Conservation (phyloP, 2,329 filamentous ascomycete genomes). For the Penicillium sp. region DNA sequence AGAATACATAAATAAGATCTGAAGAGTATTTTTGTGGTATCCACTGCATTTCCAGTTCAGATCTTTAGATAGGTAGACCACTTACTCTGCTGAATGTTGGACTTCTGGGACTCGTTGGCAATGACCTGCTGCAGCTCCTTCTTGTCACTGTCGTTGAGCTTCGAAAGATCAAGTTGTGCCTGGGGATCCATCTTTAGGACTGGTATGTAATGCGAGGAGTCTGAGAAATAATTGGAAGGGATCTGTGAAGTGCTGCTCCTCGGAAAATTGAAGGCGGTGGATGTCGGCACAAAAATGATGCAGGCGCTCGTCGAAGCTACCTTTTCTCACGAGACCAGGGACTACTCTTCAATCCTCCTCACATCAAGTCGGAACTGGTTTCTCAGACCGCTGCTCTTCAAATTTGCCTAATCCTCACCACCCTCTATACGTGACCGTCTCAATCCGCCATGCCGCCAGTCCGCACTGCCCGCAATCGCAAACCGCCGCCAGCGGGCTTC, state of each 20-base stretch:
- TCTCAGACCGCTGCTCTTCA: neutral
- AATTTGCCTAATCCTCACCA: neutral
- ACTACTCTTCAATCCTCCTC: neutral
- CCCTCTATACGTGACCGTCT: neutral
- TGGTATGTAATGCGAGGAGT: neutral
- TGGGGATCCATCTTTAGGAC: conserved; percentile 36
- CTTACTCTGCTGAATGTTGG: conserved; percentile 54
- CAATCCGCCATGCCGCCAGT: conserved; percentile 56
- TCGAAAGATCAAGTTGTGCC: conserved; percentile 60
- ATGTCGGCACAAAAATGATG: conserved; percentile 27
- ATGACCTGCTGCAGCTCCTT: conserved; percentile 84
- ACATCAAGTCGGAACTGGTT: neutral
- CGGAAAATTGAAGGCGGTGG: conserved; percentile 30
- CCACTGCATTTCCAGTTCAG: neutral
- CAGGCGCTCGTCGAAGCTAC: conserved; percentile 6
- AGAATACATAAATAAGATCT: no score
- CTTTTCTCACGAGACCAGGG: conserved; percentile 13
- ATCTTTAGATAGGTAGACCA: conserved; percentile 8
- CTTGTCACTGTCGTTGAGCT: conserved; percentile 78
- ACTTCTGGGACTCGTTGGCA: conserved; percentile 78
- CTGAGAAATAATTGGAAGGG: neutral
- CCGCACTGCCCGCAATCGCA: conserved; percentile 58
- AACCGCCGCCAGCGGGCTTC: conserved; percentile 64
- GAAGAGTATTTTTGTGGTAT: neutral
- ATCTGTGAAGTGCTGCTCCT: conserved; percentile 2